Conservation (phyloP, 1,139 yeast species). For the Yamadazyma jaroonii region DNA sequence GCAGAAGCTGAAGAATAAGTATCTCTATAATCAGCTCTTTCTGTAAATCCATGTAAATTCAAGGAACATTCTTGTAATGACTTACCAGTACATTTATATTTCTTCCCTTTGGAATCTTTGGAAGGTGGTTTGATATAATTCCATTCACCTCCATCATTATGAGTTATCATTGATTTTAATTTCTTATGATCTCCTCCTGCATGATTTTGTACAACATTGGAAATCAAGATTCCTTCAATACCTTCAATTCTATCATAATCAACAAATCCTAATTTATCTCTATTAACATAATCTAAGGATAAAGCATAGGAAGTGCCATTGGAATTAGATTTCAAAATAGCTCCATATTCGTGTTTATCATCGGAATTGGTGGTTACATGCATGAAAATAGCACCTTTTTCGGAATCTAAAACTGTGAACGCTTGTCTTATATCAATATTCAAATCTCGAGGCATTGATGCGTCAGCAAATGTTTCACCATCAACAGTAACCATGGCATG, state of each 20-base stretch:
- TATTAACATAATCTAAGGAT: conserved; percentile 69
- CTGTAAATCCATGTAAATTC: conserved; percentile 89
- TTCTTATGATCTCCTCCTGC: conserved; percentile 19
- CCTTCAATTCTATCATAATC: conserved; percentile 87
- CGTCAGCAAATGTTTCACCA: conserved; percentile 77
- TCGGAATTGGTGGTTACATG: conserved; percentile 71
- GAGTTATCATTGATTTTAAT: conserved; percentile 71
- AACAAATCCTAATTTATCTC: conserved; percentile 71
- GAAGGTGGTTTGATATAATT: conserved; percentile 63
- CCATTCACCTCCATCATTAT: conserved; percentile 95
- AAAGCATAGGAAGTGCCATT: conserved; percentile 91
- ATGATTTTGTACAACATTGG: conserved; percentile 62
- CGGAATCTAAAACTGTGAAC: conserved; percentile 78
- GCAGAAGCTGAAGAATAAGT: conserved; percentile 89
- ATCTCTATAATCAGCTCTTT: conserved; percentile 78
- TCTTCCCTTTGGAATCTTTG: conserved; percentile 59
- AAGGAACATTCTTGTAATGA: conserved; percentile 65
- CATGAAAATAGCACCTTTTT: conserved; percentile 71
- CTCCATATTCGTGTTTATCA: conserved; percentile 62
- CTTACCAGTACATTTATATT: conserved; percentile 51
- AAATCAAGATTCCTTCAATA: conserved; percentile 81
- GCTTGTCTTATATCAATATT: conserved; percentile 67
- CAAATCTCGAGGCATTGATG: conserved; percentile 72
- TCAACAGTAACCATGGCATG: conserved; percentile 76
- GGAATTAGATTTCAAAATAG: conserved; percentile 87